Evolutionary conservation across 176 grass and related monocot genomes (phyloP).

Genomic region (Triticum dicoccoides): DNA sequence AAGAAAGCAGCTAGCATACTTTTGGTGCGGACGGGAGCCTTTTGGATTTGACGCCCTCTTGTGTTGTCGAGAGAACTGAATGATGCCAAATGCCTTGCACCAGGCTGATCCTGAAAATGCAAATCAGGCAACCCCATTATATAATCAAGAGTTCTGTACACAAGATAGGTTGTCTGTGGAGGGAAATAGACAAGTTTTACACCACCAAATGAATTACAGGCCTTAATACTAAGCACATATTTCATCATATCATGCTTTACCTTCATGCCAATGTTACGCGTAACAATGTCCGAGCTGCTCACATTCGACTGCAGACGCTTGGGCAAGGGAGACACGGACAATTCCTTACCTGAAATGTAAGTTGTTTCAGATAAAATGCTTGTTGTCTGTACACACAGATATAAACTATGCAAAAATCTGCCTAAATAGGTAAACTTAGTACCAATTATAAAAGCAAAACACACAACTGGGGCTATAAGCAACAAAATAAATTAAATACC

Average conservation of each 20-base stretch:
- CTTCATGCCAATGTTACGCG: slow-evolving; percentile 36
- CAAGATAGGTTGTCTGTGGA: background rate
- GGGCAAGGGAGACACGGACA: slow-evolving; percentile 30
- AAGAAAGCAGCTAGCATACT: slow-evolving; percentile 85
- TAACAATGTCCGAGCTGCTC: slow-evolving; percentile 28
- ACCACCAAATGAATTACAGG: slow-evolving; percentile 12
- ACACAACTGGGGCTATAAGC: background rate
- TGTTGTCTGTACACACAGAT: background rate
- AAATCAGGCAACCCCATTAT: background rate
- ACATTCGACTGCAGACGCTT: slow-evolving; percentile 37
- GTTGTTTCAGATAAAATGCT: slow-evolving; percentile 8
- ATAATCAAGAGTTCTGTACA: background rate
- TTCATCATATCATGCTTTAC: slow-evolving; percentile 38
- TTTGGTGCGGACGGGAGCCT: slow-evolving; percentile 61
- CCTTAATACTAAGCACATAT: background rate
- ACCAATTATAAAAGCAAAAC: background rate
- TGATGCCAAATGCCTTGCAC: slow-evolving; percentile 41
- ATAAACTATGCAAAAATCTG: background rate
- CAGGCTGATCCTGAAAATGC: slow-evolving; percentile 55
- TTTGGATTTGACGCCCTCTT: slow-evolving; percentile 61
- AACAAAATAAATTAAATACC: slow-evolving; percentile 47
- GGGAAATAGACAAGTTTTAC: background rate
- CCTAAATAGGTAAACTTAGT: background rate
- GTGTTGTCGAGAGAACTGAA: slow-evolving; percentile 74
- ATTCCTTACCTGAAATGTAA: slow-evolving; percentile 56